Evolutionary conservation across 192 early-diverging fungal species (phyloP).

Genomic region (Cladochytrium replicatum): DNA sequence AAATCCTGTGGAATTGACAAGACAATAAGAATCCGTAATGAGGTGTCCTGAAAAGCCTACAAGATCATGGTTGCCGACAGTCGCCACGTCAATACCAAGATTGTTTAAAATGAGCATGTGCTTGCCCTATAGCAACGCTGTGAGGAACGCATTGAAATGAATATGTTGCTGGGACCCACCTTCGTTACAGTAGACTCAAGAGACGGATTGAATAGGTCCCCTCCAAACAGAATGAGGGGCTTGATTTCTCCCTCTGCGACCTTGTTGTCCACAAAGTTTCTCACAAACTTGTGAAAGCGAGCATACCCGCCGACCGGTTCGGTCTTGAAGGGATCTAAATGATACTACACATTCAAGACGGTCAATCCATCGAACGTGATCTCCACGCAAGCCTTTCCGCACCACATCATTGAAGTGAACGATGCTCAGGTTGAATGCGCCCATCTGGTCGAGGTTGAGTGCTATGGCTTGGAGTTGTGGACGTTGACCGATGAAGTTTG

Average conservation of each 20-base stretch:
- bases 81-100: conserved; percentile 47
- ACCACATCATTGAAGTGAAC: conserved; percentile 6
- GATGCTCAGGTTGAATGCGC: too few species aligned
- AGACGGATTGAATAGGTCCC: conserved; percentile 5
- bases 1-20: conserved; percentile 56
- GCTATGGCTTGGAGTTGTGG: too few species aligned
- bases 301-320: too few species aligned
- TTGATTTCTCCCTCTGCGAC: too few species aligned
- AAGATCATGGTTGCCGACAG: conserved; percentile 48
- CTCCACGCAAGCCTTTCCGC: too few species aligned
- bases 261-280: too few species aligned
- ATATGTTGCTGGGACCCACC: neutral
- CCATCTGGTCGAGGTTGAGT: too few species aligned
- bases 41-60: neutral
- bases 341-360: too few species aligned
- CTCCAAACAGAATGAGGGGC: too few species aligned
- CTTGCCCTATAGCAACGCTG: neutral
- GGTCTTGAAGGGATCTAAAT: neutral
- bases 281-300: too few species aligned
- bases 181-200: conserved; percentile 3
- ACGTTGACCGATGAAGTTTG: too few species aligned
- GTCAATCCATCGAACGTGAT: too few species aligned
- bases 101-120: conserved; percentile 40
- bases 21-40: neutral
- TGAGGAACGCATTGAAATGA: neutral